phyloP scores from a whole-genome alignment of 2,329 filamentous ascomycete species.

The Exophiala calicioides region DNA sequence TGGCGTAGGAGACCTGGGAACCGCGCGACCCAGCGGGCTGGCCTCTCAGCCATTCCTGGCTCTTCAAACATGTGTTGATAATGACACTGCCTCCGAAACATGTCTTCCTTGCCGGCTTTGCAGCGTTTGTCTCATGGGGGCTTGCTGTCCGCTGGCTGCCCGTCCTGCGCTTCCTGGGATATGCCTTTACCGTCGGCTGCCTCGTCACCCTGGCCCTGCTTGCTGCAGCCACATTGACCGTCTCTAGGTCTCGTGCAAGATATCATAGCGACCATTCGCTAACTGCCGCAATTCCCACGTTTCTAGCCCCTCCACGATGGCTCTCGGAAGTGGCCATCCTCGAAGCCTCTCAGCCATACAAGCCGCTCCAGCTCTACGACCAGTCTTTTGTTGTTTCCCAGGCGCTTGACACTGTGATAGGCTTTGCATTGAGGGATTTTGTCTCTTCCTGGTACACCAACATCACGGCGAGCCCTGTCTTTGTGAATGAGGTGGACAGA shows the following conservation, averaged over 20 bases:
- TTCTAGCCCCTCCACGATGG: constrained; percentile 68
- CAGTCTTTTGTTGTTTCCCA: constrained; percentile 75
- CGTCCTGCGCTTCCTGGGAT: constrained; percentile 76
- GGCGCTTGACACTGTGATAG: constrained; percentile 76
- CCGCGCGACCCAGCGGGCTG: constrained; percentile 12
- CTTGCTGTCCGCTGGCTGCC: constrained; percentile 82
- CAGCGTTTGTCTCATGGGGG: constrained; percentile 76
- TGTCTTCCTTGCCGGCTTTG: constrained; percentile 43
- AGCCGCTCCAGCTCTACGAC: constrained; percentile 69
- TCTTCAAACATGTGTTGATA: constrained; percentile 20
- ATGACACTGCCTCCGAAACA: constrained; percentile 51
- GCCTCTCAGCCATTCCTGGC: constrained; percentile 14
- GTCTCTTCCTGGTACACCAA: constrained; percentile 83
- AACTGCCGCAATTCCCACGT: constrained; percentile 49
- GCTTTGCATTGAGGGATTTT: constrained; percentile 78
- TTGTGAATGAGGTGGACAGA: constrained; percentile 83
- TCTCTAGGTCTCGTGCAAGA: constrained; percentile 35
- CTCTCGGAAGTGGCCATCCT: constrained; percentile 67
- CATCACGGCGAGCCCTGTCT: constrained; percentile 78
- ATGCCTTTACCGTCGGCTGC: constrained; percentile 76
- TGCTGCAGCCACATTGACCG: constrained; percentile 55
- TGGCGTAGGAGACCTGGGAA: no score
- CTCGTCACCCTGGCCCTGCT: constrained; percentile 59
- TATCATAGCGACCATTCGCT: constrained; percentile 46
- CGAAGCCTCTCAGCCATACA: constrained; percentile 66